Evolutionary conservation across 2,329 filamentous ascomycete species (phyloP).

Genomic region (Trichophyton verrucosum): DNA sequence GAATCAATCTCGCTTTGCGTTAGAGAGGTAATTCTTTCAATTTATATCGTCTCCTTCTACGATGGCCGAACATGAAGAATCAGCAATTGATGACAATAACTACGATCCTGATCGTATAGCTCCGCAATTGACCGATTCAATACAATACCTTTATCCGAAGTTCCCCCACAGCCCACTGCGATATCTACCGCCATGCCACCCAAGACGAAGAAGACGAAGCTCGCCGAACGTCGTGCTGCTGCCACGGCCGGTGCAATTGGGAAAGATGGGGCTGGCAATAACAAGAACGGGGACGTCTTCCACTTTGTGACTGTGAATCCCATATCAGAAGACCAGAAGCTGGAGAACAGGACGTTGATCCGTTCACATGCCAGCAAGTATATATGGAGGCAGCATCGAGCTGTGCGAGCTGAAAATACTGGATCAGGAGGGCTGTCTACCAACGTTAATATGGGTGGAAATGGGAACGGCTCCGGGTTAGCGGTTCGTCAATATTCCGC

Average conservation of each 20-base stretch:
- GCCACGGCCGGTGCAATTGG: background rate
- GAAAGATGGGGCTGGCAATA: constrained; percentile 1
- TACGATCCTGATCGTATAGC: background rate
- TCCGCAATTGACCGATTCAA: background rate
- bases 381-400: constrained; percentile 16
- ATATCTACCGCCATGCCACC: background rate
- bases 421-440: background rate
- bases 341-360: constrained; percentile 14
- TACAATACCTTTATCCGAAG: background rate
- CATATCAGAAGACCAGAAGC: constrained; percentile 13
- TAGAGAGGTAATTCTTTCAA: background rate
- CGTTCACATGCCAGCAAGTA: constrained; percentile 16
- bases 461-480: background rate
- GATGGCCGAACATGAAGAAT: background rate
- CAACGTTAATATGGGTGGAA: background rate
- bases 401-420: constrained; percentile 7
- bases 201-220: constrained; percentile 2
- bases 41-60: background rate
- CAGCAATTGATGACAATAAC: background rate
- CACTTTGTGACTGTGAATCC: constrained; percentile 17
- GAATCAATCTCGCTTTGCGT: background rate
- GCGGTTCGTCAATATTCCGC: background rate
- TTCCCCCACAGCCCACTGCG: background rate
- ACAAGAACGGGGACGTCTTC: constrained; percentile 9
- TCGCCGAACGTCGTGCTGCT: background rate